Evolutionary conservation across 495 filamentous ascomycete genomes (phyloP).

Genomic region (Penicillium canescens): DNA sequence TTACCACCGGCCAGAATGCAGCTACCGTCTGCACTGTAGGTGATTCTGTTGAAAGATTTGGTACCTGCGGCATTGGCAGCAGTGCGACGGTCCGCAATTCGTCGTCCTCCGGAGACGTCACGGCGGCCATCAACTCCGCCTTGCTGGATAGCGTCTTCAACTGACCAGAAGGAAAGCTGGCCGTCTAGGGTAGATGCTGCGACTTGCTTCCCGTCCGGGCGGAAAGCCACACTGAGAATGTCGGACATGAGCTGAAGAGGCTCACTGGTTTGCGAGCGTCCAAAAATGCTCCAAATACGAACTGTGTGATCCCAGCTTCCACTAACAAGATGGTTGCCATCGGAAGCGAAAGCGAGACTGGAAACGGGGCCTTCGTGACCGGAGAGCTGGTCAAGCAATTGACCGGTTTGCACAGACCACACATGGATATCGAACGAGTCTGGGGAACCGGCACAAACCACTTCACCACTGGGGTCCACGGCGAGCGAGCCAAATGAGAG

Average conservation of each 20-base stretch:
- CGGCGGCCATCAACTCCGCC: slow-evolving; percentile 81
- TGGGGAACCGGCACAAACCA: slow-evolving; percentile 90
- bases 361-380: slow-evolving; percentile 95
- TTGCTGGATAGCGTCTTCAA: slow-evolving; percentile 81
- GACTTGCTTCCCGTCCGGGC: slow-evolving; percentile 87
- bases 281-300: slow-evolving; percentile 92
- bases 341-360: slow-evolving; percentile 81
- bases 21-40: slow-evolving; percentile 87
- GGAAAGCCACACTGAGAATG: slow-evolving; percentile 80
- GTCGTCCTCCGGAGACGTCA: slow-evolving; percentile 91
- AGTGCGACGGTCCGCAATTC: slow-evolving; percentile 78
- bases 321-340: slow-evolving; percentile 78
- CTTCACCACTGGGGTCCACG: slow-evolving; percentile 94
- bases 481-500: slow-evolving; percentile 90
- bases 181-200: slow-evolving; percentile 93
- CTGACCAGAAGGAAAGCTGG: slow-evolving; percentile 92
- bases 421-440: slow-evolving; percentile 97
- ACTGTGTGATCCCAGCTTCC: slow-evolving; percentile 96
- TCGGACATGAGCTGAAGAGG: slow-evolving; percentile 88
- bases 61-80: slow-evolving; percentile 88
- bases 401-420: slow-evolving; percentile 97
- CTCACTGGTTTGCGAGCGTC: slow-evolving; percentile 89
- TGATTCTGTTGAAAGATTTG: slow-evolving; percentile 84
- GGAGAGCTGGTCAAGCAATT: slow-evolving; percentile 84
- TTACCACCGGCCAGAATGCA: slow-evolving; percentile 89